Base-by-base conservation (phyloP, 176 grass and related monocot species). In the Coix lacrymajobi region DNA sequence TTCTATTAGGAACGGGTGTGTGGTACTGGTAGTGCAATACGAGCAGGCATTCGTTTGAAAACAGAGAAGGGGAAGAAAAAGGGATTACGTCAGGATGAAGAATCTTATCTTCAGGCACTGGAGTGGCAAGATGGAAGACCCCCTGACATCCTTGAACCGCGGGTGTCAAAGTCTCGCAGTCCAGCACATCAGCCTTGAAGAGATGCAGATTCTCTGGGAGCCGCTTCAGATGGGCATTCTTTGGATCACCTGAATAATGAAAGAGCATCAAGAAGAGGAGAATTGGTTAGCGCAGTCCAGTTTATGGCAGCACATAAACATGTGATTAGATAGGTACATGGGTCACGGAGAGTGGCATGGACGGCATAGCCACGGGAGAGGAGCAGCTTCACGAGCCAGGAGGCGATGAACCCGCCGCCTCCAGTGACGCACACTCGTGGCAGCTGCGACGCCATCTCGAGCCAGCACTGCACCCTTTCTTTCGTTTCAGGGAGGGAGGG, bases 131-230 rank as follows among this genome's bases (percentile, higher is more conserved):
- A 70, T 96, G 90, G 81, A 92, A 93, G 60, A 91, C 88, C 29
- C 83, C 85, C 9, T 89, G 78, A 6, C 91, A 97, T 2, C 91
- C 84, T 11, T 77, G 52, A 52, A 93, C 81, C 7, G 83, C 86
- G 0, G 62, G 37, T 31, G 54, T 45, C 39, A 91, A 66, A 22
- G 73, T 56, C 68, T 90, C 76, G 16, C 72, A 73, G 60, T 92
- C 80, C 9, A 96, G 86, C 85, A 97, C 52, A 19, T 97, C 86
- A 11, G 91, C 88, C 72, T 82, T 91, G 82, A 96, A 91, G 38
- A 93, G 68, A 13, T 65, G 91, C 32, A 91, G 86, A 73, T 92
- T 97, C 71, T 85, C 81, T 5, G 62, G 72, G 10, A 87, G 75
- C 76, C 79, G 38, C 67, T 69, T 71, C 71, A 92, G 29, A 46